These are phyloP conservation scores for Vickermania spadyakhi DNA, from an alignment of 208 protist genomes.

Conservation along the genomic window DNA sequence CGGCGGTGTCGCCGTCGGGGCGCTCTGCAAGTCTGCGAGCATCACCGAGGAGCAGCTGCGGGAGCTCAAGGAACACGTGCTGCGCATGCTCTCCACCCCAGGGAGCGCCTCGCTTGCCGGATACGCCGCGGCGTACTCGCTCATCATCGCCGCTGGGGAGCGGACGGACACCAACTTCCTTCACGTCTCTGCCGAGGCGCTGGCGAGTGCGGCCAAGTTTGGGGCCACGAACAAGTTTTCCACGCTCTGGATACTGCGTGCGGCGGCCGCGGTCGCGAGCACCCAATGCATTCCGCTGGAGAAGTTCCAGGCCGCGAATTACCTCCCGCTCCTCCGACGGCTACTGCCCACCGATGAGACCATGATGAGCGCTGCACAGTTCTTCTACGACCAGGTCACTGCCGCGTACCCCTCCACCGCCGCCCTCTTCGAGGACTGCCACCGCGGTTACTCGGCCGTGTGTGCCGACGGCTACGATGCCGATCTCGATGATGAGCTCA, in stretches of 20 bases:
- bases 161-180: slow-evolving; percentile 61
- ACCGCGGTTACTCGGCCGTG: slow-evolving; percentile 43
- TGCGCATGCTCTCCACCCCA: slow-evolving; percentile 42
- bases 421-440: slow-evolving; percentile 22
- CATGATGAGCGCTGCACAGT: slow-evolving; percentile 74
- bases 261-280: slow-evolving; percentile 56
- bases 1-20: slow-evolving; percentile 67
- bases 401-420: slow-evolving; percentile 30
- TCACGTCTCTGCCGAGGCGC: slow-evolving; percentile 36
- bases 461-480: slow-evolving; percentile 68
- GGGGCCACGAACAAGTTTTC: slow-evolving; percentile 62
- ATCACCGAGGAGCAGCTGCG: slow-evolving; percentile 48
- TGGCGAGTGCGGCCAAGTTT: slow-evolving; percentile 41
- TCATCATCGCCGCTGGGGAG: slow-evolving; percentile 39
- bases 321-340: slow-evolving; percentile 51
- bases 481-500: slow-evolving; percentile 81
- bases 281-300: slow-evolving; percentile 31
- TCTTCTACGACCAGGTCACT: slow-evolving; percentile 57
- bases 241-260: slow-evolving; percentile 74
- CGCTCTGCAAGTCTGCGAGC: slow-evolving; percentile 74
- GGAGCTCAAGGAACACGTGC: slow-evolving; percentile 63
- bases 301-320: slow-evolving; percentile 47
- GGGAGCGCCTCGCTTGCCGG: slow-evolving; percentile 60
- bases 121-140: slow-evolving; percentile 63
- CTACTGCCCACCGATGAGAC: slow-evolving; percentile 50